These are phyloP conservation scores for Cladorrhinum samala DNA, from an alignment of 495 filamentous ascomycete genomes.

Conservation along the genomic window DNA sequence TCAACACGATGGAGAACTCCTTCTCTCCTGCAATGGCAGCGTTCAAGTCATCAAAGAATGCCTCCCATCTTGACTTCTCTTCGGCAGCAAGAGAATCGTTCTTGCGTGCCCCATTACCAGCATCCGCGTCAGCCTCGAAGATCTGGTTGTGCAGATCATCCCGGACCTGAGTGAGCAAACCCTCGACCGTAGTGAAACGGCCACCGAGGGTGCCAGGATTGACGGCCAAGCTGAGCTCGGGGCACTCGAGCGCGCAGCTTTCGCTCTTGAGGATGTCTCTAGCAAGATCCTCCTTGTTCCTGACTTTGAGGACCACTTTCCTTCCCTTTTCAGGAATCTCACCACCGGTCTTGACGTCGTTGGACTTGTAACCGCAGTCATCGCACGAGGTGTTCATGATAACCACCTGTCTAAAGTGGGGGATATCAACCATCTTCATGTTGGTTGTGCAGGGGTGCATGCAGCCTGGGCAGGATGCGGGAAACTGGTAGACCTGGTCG, in stretches of 20 bases:
- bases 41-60: slow-evolving; percentile 71
- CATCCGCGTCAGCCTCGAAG: slow-evolving; percentile 60
- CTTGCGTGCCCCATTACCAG: slow-evolving; percentile 32
- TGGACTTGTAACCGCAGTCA: slow-evolving; percentile 86
- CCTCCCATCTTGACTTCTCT: slow-evolving; percentile 64
- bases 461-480: slow-evolving; percentile 86
- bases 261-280: slow-evolving; percentile 97
- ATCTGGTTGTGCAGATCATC: slow-evolving; percentile 81
- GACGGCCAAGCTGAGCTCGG: slow-evolving; percentile 76
- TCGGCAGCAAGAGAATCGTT: slow-evolving; percentile 60
- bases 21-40: slow-evolving; percentile 73
- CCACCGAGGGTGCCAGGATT: slow-evolving; percentile 89
- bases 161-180: slow-evolving; percentile 85
- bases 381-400: slow-evolving; percentile 85
- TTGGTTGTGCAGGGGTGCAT: slow-evolving; percentile 73
- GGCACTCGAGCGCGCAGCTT: slow-evolving; percentile 75
- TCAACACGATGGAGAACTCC: slow-evolving; percentile 78
- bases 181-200: slow-evolving; percentile 96
- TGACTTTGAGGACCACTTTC: slow-evolving; percentile 71
- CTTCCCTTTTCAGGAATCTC: slow-evolving; percentile 82
- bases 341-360: slow-evolving; percentile 95
- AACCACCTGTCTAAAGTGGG: slow-evolving; percentile 91
- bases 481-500: slow-evolving; percentile 84
- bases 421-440: slow-evolving; percentile 95
- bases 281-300: slow-evolving; percentile 67